Evolutionary conservation across 2,329 filamentous ascomycete species (phyloP).

Genomic region (Lachnellula occidentalis): DNA sequence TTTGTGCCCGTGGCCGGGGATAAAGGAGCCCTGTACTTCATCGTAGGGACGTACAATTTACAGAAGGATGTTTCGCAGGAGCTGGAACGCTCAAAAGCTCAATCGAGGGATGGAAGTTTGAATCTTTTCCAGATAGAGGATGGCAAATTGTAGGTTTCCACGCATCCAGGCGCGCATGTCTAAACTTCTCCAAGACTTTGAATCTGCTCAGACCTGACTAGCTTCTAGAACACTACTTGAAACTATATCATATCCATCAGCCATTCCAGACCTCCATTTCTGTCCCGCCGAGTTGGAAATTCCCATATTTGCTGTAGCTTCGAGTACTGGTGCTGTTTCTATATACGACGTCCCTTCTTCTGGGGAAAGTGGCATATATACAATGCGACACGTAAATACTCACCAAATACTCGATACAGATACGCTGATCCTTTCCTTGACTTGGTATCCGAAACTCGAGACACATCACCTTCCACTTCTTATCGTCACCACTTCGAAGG

Average conservation of each 20-base stretch:
- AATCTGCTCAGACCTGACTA: neutral
- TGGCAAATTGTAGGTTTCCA: constrained; percentile 47
- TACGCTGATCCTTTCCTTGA: constrained; percentile 17
- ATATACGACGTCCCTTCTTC: constrained; percentile 49
- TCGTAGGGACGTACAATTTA: constrained; percentile 82
- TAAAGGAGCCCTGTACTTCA: constrained; percentile 46
- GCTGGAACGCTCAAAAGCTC: constrained; percentile 52
- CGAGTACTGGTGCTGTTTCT: constrained; percentile 67
- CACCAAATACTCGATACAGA: constrained; percentile 43
- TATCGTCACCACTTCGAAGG: constrained; percentile 33
- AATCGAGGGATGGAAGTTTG: constrained; percentile 69
- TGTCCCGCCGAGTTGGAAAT: constrained; percentile 40
- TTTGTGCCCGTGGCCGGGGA: constrained; percentile 56
- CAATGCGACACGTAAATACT: constrained; percentile 35
- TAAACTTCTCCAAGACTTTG: constrained; percentile 6
- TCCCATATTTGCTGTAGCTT: constrained; percentile 64
- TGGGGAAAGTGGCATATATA: constrained; percentile 10
- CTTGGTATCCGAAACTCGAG: constrained; percentile 6
- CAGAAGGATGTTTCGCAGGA: constrained; percentile 43
- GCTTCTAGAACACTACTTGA: constrained; percentile 48
- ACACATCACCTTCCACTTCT: constrained; percentile 7
- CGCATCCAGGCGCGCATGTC: neutral
- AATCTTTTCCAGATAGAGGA: constrained; percentile 56
- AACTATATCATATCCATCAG: constrained; percentile 59
- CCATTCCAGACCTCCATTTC: constrained; percentile 83